phyloP scores from a whole-genome alignment of 2,329 filamentous ascomycete species.

The Colletotrichum spaethianum region DNA sequence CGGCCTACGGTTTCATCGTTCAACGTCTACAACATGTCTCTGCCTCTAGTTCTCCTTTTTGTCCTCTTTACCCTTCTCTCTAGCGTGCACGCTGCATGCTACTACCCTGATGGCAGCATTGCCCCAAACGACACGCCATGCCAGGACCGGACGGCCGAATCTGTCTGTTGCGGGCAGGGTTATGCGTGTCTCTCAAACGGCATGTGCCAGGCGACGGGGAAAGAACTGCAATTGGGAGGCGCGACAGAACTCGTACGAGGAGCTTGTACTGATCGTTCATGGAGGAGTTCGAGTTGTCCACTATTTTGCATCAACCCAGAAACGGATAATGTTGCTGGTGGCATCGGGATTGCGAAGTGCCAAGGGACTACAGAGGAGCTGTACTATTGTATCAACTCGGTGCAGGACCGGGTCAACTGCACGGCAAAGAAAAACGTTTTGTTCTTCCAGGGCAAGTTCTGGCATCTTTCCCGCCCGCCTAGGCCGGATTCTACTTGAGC shows the following conservation, averaged over 20 bases:
- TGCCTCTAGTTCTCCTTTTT: neutral
- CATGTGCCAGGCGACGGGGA: constrained; percentile 50
- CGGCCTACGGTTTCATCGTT: neutral
- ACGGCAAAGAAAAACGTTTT: constrained; percentile 36
- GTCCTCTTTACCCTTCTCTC: neutral
- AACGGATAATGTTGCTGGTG: constrained; percentile 42
- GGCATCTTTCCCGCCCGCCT: neutral
- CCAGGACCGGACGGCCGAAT: constrained; percentile 44
- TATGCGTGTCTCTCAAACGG: constrained; percentile 54
- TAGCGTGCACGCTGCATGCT: constrained; percentile 43
- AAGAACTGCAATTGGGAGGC: constrained; percentile 43
- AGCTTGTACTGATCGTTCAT: constrained; percentile 52
- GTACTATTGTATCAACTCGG: constrained; percentile 47
- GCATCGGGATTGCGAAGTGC: constrained; percentile 45
- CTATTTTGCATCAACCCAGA: constrained; percentile 50
- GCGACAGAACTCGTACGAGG: constrained; percentile 49
- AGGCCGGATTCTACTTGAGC: neutral
- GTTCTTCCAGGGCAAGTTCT: constrained; percentile 40
- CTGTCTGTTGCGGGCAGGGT: constrained; percentile 53
- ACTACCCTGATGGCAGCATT: constrained; percentile 49
- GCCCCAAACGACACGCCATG: constrained; percentile 51
- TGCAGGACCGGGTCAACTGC: constrained; percentile 11
- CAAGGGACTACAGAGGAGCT: constrained; percentile 21
- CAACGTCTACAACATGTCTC: neutral
- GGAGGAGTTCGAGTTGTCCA: constrained; percentile 50